Evolutionary conservation across 331 rosid genomes (phyloP).

Genomic region (Acacia concinna): DNA sequence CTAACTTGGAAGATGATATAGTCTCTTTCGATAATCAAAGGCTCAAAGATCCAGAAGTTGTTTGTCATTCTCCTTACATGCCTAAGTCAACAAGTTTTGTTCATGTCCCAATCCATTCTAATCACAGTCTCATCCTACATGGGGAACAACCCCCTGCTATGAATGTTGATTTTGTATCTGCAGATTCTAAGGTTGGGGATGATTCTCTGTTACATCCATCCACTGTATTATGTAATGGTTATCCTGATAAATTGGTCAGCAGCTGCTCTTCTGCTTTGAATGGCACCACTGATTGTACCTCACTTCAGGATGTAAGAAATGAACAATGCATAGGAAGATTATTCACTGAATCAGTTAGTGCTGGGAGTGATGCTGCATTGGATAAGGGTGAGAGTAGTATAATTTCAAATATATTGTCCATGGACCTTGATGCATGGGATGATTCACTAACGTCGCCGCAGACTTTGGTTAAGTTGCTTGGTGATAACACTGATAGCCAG

Average conservation of each 20-base stretch:
- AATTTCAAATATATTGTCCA: conserved; percentile 87
- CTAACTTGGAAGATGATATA: conserved; percentile 81
- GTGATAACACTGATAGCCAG: conserved; percentile 60
- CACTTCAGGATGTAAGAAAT: conserved; percentile 51
- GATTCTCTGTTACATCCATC: conserved; percentile 47
- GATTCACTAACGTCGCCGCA: conserved; percentile 79
- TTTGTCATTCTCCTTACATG: conserved; percentile 55
- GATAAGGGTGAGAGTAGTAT: conserved; percentile 93
- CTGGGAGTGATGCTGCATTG: conserved; percentile 46
- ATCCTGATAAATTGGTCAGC: conserved; percentile 56
- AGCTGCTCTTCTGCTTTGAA: conserved; percentile 49
- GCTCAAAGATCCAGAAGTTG: conserved; percentile 86
- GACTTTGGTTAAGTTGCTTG: conserved; percentile 66
- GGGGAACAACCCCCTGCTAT: conserved; percentile 48
- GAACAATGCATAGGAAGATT: conserved; percentile 54
- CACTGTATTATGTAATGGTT: conserved; percentile 51
- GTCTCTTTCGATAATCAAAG: conserved; percentile 85
- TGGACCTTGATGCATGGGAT: conserved; percentile 87
- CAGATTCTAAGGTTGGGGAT: conserved; percentile 48
- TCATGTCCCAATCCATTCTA: conserved; percentile 49
- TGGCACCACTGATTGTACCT: conserved; percentile 36
- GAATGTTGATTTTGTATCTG: conserved; percentile 50
- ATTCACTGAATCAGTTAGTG: conserved; percentile 54
- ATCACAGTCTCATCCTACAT: conserved; percentile 42
- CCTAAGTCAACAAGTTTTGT: conserved; percentile 50